Base-by-base conservation (phyloP, 495 filamentous ascomycete genomes). In the Polyplosphaeria fusca region DNA sequence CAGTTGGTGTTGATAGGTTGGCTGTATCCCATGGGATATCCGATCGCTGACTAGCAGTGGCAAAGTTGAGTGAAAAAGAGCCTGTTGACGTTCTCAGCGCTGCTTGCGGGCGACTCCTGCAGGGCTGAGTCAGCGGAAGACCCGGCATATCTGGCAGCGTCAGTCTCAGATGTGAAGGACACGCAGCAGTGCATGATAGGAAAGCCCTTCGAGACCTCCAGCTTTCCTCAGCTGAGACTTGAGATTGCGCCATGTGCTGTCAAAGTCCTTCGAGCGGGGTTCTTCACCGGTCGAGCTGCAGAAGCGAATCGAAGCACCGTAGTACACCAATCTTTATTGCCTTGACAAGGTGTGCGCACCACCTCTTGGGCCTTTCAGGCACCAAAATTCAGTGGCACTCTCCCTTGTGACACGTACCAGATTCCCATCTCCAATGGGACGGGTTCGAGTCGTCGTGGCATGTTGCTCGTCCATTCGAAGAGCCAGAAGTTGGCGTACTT, bases 381-480 rank as follows among this genome's bases (percentile, higher is more conserved):
- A 18, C 7, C 9, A 19, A n/a, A 19, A 5, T 7, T 56, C 43
- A 56, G 2, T 18, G 13, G 24, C 52, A 56, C 11, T 20, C 30
- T 16, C 44, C 43, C 30, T 35, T 48, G 32, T 41, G 5, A 18
- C 52, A 56, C 9, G 20, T 24, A 14, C 22, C 41, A 14, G 45
- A 39, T 16, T 19, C 43, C 54, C 46, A 50, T 4, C 32, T 3
- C 54, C 46, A 58, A 16, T 22, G 18, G 9, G 28, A 26, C 3
- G 41, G 16, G 28, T 50, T 37, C 12, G 27, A 7, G 11, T 43
- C 2, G 24, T 49, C 54, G 11, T 58, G 23, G n/a, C 12, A 27
- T 38, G 7, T 23, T 22, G 25, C 32, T 35, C n/a, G 35, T 28
- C 18, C 5, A 47, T 23, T 47, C n/a, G 11, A 22, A 25, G 49